These are phyloP conservation scores for Marvania coccoides DNA, from an alignment of 139 green algal species.

Conservation along the genomic window DNA sequence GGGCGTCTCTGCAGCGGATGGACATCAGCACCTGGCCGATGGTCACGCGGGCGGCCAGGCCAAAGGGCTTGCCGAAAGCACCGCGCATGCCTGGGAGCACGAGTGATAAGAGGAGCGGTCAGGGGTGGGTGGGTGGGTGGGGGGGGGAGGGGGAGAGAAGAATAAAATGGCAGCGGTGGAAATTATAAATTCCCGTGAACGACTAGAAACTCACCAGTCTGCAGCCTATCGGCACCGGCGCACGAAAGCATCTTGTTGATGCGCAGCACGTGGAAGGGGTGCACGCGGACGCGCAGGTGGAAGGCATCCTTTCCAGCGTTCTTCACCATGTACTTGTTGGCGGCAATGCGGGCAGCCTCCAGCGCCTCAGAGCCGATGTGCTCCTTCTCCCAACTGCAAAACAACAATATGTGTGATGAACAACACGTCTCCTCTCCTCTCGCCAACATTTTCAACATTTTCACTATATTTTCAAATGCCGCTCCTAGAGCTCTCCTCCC, in stretches of 20 bases:
- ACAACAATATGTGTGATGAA: too few relatives aligned
- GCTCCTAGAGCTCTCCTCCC: not conserved
- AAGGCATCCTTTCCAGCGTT: conserved; percentile 96
- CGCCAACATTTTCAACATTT: too few relatives aligned
- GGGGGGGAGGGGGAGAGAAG: too few relatives aligned
- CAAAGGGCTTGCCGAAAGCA: conserved; percentile 95
- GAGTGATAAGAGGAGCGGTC: too few relatives aligned
- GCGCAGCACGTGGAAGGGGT: conserved; percentile 98
- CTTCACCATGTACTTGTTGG: conserved; percentile 99
- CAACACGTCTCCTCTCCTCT: too few relatives aligned
- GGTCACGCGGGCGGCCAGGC: conserved; percentile 79
- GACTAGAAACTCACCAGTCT: conserved; percentile 63
- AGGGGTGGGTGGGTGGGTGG: too few relatives aligned
- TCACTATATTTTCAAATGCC: too few relatives aligned
- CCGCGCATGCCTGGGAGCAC: conserved; percentile 98
- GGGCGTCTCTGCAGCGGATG: conserved; percentile 89
- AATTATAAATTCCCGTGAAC: too few relatives aligned
- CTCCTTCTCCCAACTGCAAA: conserved; percentile 85
- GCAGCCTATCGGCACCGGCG: conserved; percentile 95
- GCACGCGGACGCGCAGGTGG: conserved; percentile 96
- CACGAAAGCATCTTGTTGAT: conserved; percentile 99
- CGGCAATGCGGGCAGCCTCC: conserved; percentile 95
- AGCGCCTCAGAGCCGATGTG: conserved; percentile 82
- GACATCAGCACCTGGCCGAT: conserved; percentile 98
- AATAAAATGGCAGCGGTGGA: too few relatives aligned